Percentiles rank a stretch among this genome's conserved stretches.
Evolutionary conservation across 73 alveolate species (phyloP).

Genomic region (Uronychia binucleata): DNA sequence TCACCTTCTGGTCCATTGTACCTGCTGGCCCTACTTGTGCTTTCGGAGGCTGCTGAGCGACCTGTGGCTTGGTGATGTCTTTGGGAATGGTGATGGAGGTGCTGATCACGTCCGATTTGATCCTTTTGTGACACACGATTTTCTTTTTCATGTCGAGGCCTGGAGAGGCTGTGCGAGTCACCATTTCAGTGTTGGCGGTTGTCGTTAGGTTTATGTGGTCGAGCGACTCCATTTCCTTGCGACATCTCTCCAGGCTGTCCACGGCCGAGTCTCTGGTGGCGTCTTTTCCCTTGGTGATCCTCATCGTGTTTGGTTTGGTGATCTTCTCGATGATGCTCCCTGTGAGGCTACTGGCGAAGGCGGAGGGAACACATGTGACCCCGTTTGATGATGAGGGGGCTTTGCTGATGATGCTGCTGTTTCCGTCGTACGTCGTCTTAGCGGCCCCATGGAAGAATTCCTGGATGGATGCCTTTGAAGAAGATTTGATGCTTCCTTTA

Average conservation of each 20-base stretch:
- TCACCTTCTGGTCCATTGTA: background rate
- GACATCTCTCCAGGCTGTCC: background rate
- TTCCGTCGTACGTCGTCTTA: background rate
- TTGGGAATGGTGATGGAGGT: background rate
- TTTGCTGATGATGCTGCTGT: background rate
- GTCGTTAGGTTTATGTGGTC: background rate
- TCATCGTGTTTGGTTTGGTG: background rate
- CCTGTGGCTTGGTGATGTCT: no score
- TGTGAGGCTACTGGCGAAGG: background rate
- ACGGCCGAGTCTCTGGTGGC: background rate
- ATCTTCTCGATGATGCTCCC: background rate
- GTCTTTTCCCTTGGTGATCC: background rate
- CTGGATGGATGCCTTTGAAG: background rate
- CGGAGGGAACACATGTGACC: background rate
- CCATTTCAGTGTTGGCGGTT: background rate
- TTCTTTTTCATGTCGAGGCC: background rate
- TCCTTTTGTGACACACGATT: background rate
- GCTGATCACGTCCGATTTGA: background rate
- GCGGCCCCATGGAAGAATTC: background rate
- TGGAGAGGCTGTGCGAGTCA: background rate
- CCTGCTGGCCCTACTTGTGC: background rate
- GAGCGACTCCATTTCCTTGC: background rate
- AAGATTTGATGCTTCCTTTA: background rate
- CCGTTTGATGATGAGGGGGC: background rate
- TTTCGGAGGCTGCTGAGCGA: no score